A percentile compares a stretch with the other conserved stretches of the same genome.
phyloP scores from a whole-genome alignment of 257 asterid genomes.

The Solanum chaucha region DNA sequence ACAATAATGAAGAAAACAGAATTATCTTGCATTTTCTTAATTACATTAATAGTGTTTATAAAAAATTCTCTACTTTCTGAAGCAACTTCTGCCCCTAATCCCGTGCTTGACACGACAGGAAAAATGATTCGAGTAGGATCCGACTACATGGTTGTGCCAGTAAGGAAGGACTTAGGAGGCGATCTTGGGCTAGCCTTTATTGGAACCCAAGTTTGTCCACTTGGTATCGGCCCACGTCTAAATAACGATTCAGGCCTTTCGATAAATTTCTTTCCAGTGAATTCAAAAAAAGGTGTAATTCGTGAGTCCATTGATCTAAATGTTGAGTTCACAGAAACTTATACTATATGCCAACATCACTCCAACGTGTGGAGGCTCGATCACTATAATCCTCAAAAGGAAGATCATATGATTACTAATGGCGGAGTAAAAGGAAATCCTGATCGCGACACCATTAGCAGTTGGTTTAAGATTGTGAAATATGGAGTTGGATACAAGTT shows the following conservation, averaged over 20 bases:
- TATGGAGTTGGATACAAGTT: not conserved
- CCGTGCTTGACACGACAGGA: not conserved
- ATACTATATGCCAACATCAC: not conserved
- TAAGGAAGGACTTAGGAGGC: not conserved
- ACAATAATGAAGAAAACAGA: not conserved
- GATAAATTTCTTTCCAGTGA: not conserved
- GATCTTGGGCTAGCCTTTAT: not conserved
- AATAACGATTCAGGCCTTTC: not conserved
- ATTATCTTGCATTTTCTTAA: not conserved
- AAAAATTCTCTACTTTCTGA: not conserved
- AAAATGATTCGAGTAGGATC: not conserved
- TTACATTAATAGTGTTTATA: not conserved
- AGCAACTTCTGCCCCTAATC: not conserved
- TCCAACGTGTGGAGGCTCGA: not conserved
- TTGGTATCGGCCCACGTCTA: not conserved
- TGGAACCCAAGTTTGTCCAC: not conserved
- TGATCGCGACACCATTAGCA: not conserved
- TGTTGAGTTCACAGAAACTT: not conserved
- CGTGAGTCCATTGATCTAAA: not conserved
- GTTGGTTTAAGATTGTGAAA: conserved; percentile 1
- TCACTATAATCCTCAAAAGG: not conserved
- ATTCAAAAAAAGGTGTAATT: not conserved
- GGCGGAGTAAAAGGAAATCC: not conserved
- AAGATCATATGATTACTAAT: not conserved
- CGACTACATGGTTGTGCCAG: not conserved